Base-by-base conservation (phyloP, 768 basidiomycete species). In the Collybia sordida region DNA sequence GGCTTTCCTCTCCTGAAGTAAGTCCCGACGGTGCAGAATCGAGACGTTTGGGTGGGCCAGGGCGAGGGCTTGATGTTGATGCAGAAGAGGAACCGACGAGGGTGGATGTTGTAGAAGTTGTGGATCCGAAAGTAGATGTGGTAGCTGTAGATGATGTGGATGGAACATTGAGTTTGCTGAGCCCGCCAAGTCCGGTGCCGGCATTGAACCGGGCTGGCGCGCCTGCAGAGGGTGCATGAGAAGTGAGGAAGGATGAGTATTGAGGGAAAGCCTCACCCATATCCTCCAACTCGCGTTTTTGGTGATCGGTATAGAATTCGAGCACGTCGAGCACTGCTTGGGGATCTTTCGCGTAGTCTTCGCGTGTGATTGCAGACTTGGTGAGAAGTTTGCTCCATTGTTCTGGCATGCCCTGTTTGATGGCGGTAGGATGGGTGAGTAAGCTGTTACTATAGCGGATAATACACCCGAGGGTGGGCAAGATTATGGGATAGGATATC, bases 321-420 rank as follows among this genome's bases (percentile, higher is more conserved):
- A 99, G 85, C 1, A 97, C 96, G 53, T 98, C 96, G 15, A 98
- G 79, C 12, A 99, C 96, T 1, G 96, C 96, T 62, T 98, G 96
- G 0, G 96, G 96, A 62, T 99, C 90, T 64, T 90, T 90, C 4
- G 91, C 93, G 50, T 98, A 97, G 68, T 99, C 96, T 70, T 99
- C 96, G 48, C 92, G 88, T 2, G 96, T 99, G 68, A 99, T 97
- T 27, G 94, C 94, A 3, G 93, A 95, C 63, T 95, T 93, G 4
- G 93, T 98, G 60, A 99, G 80, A n/a, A 99, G 78, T 54, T 94
- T 91, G 62, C 83, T 90, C 96, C 96, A 99, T 74, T 96, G 93
- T 49, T 97, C 94, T 8, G 96, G 96, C 66, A 99, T 83, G 50
- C 96, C 96, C 93, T 94, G 56, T 23, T 39, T 24, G 35, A 45